A percentile compares a stretch with the other conserved stretches of the same genome.
Conservation (phyloP, 2,329 filamentous ascomycete genomes). For the Chaetomium globosum region DNA sequence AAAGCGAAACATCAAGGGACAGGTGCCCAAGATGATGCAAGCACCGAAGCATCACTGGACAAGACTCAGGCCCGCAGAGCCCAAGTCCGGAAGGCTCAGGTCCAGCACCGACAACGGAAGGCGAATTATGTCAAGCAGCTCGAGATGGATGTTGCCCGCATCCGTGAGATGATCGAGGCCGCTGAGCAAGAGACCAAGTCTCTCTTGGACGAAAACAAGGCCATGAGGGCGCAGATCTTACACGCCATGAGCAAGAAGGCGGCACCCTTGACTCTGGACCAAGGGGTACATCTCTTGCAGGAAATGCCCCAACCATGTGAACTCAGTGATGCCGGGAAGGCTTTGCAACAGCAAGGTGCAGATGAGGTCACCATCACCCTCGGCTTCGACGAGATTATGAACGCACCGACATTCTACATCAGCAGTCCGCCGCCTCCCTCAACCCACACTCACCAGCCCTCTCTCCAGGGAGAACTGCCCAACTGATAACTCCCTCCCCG, state of each 20-base stretch:
- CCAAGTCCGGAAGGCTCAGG: constrained; percentile 58
- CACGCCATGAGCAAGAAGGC: neutral
- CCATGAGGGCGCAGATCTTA: constrained; percentile 21
- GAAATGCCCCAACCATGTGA: constrained; percentile 34
- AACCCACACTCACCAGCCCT: neutral
- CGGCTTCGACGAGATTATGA: constrained; percentile 47
- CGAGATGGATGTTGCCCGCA: constrained; percentile 53
- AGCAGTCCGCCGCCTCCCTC: constrained; percentile 31
- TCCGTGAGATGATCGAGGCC: constrained; percentile 52
- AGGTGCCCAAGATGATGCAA: constrained; percentile 13
- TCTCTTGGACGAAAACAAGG: constrained; percentile 49
- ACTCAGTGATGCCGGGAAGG: neutral
- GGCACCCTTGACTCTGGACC: constrained; percentile 17
- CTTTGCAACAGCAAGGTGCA: constrained; percentile 34
- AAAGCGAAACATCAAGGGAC: constrained; percentile 7
- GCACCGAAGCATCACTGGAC: constrained; percentile 36
- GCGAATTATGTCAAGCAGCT: constrained; percentile 59
- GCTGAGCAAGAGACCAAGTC: constrained; percentile 46
- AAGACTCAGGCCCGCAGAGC: constrained; percentile 53
- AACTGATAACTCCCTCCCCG: constrained; percentile 30
- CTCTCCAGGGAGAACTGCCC: neutral
- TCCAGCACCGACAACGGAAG: constrained; percentile 59
- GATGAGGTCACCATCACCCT: constrained; percentile 49
- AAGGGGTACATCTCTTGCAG: constrained; percentile 37
- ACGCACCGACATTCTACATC: constrained; percentile 50